Evolutionary conservation across 106 monocot genomes (phyloP).

Genomic region (Allium sativum): DNA sequence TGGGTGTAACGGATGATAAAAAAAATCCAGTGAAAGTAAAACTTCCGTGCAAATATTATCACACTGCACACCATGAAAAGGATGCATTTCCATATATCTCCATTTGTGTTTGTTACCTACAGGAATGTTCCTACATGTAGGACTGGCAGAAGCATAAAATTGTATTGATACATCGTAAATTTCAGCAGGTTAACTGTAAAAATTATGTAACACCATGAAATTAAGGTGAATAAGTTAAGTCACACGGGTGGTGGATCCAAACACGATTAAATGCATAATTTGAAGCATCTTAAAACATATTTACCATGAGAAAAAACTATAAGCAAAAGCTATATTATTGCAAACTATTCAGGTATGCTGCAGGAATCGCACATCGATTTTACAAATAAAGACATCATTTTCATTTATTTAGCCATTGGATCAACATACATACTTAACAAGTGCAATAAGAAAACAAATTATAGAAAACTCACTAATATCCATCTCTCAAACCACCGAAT

Average conservation of each 20-base stretch:
- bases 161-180: neutral
- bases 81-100: neutral
- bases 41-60: neutral
- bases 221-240: neutral
- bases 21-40: neutral
- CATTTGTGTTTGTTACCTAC: neutral
- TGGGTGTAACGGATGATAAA: neutral
- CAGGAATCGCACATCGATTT: neutral
- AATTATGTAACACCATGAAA: neutral
- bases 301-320: neutral
- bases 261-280: neutral
- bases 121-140: too few relatives aligned
- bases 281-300: neutral
- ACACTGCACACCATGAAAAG: too few relatives aligned
- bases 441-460: neutral
- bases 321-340: neutral
- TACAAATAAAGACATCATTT: neutral
- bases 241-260: neutral
- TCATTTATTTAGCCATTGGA: neutral
- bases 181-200: neutral
- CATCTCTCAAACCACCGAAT: conserved; percentile 56
- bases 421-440: neutral
- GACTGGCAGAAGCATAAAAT: neutral
- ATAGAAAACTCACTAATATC: conserved; percentile 41
- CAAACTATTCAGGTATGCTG: neutral